Evolutionary conservation across 2,329 filamentous ascomycete species (phyloP).

Genomic region (Aspergillus sp.): DNA sequence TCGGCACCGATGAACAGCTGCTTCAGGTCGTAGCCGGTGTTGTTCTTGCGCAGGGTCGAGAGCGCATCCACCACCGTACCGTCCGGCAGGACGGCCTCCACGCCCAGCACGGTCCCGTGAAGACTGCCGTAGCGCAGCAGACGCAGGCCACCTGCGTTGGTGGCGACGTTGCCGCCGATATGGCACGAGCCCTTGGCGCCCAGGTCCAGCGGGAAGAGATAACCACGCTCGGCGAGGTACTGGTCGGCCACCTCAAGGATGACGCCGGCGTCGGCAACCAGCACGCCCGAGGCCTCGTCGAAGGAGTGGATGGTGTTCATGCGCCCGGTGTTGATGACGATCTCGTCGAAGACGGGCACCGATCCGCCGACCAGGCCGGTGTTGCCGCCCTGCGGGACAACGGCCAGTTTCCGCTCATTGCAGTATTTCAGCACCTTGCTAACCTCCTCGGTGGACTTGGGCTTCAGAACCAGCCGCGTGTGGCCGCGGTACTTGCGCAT

Average conservation of each 20-base stretch:
- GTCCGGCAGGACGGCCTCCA: conserved; percentile 91
- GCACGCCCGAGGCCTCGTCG: conserved; percentile 85
- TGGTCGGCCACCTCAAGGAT: conserved; percentile 88
- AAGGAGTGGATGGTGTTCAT: conserved; percentile 93
- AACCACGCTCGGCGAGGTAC: conserved; percentile 75
- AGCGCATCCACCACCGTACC: conserved; percentile 91
- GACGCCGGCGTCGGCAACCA: conserved; percentile 87
- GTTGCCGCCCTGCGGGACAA: conserved; percentile 96
- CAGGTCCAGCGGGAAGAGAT: conserved; percentile 96
- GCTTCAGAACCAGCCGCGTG: conserved; percentile 81
- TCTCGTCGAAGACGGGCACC: conserved; percentile 97
- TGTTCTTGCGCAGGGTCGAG: conserved; percentile 89
- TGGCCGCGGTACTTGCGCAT: conserved; percentile 98
- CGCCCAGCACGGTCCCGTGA: conserved; percentile 86
- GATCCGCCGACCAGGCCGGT: conserved; percentile 94
- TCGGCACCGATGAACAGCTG: conserved; percentile 95
- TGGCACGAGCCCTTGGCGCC: conserved; percentile 97
- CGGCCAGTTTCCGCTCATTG: conserved; percentile 86
- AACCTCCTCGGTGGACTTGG: conserved; percentile 79
- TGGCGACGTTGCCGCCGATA: conserved; percentile 91
- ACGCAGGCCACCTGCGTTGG: conserved; percentile 89
- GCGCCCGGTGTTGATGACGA: conserved; percentile 83
- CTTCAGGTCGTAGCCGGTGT: conserved; percentile 96
- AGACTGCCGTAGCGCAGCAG: conserved; percentile 90
- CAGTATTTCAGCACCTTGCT: conserved; percentile 91